phyloP scores from a whole-genome alignment of 306 rosid genomes.

The Trifolium pratense region DNA sequence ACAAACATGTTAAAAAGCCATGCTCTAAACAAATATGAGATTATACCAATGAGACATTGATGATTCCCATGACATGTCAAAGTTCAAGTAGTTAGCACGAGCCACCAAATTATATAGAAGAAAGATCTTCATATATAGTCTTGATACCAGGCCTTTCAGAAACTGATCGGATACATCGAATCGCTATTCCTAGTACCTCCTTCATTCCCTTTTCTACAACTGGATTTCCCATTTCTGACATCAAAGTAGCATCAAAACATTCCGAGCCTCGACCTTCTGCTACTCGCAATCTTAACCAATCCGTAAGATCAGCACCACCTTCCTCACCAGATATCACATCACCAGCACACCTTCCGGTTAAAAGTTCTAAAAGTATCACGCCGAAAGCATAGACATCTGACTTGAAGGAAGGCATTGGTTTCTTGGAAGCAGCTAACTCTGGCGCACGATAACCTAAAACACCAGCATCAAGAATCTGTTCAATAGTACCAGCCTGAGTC shows the following conservation, averaged over 20 bases:
- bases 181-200: slow-evolving; percentile 84
- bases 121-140: slow-evolving; percentile 93
- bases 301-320: slow-evolving; percentile 87
- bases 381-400: slow-evolving; percentile 98
- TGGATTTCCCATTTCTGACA: slow-evolving; percentile 66
- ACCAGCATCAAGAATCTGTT: slow-evolving; percentile 97
- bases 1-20: slow-evolving; percentile 51
- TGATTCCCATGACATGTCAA: slow-evolving; percentile 53
- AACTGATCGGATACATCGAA: slow-evolving; percentile 75
- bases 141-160: slow-evolving; percentile 95
- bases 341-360: slow-evolving; percentile 96
- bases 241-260: slow-evolving; percentile 76
- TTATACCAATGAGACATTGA: slow-evolving; percentile 75
- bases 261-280: slow-evolving; percentile 88
- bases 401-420: slow-evolving; percentile 94
- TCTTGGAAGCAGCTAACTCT: slow-evolving; percentile 91
- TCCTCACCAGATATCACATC: slow-evolving; percentile 88
- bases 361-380: slow-evolving; percentile 82
- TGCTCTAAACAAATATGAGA: slow-evolving; percentile 54
- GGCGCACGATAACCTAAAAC: slow-evolving; percentile 95
- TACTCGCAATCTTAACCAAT: slow-evolving; percentile 80
- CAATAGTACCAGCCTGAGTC: slow-evolving; percentile 94
- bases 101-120: slow-evolving; percentile 71
- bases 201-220: slow-evolving; percentile 87
- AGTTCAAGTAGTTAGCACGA: slow-evolving; percentile 46